Evolutionary conservation across 2,329 filamentous ascomycete species (phyloP).

Genomic region (Exophiala sideris): DNA sequence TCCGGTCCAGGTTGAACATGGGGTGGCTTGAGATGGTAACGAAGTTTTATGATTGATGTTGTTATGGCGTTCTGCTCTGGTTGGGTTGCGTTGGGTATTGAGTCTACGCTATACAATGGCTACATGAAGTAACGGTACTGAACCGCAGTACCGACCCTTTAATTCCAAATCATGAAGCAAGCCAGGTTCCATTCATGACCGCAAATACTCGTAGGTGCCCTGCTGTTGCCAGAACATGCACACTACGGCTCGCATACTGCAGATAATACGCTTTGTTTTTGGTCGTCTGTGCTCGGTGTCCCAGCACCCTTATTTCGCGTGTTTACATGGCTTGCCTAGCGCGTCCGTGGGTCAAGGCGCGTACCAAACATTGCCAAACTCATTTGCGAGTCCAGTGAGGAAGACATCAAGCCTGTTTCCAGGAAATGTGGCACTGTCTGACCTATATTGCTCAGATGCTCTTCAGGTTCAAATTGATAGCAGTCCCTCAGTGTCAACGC

Average conservation of each 20-base stretch:
- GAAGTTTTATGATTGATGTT: background rate
- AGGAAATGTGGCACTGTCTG: background rate
- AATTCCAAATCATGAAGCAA: too few relatives aligned
- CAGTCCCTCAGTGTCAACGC: too few relatives aligned
- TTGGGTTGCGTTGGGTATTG: background rate
- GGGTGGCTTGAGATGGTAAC: background rate
- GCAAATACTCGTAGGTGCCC: too few relatives aligned
- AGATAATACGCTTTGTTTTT: too few relatives aligned
- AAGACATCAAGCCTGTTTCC: background rate
- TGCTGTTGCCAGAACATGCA: too few relatives aligned
- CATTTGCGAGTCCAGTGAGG: background rate
- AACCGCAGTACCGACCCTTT: background rate
- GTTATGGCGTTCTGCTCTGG: background rate
- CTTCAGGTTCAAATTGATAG: too few relatives aligned
- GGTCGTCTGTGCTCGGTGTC: background rate
- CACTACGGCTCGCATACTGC: too few relatives aligned
- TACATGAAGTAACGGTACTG: background rate
- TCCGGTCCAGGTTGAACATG: background rate
- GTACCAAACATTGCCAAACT: conserved; percentile 15
- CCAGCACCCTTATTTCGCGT: background rate
- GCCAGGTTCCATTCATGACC: too few relatives aligned
- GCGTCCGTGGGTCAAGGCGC: conserved; percentile 15
- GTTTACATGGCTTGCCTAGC: conserved; percentile 3
- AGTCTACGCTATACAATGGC: background rate
- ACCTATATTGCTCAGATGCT: too few relatives aligned